Base-by-base conservation (phyloP, 805 yeast species). In the Nakazawaea ernobii region DNA sequence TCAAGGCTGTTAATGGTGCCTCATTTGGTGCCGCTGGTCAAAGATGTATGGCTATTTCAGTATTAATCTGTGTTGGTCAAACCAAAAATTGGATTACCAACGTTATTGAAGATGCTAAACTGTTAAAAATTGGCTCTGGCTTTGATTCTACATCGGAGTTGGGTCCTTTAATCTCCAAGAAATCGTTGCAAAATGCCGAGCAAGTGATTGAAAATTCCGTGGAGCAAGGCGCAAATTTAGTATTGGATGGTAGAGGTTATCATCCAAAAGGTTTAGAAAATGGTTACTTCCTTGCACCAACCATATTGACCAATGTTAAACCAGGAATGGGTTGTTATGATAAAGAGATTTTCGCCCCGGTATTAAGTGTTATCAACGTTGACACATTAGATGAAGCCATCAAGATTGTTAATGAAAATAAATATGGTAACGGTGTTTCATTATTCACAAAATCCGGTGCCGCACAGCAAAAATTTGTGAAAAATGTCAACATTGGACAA, bases 1-100 rank as follows among this genome's bases (percentile, higher is more conserved):
- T 84, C 55, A 80, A 79, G 59, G 82, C 86, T 47, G 68, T 84
- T 42, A 80, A 73, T 49, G 85, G 88, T 43, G 89, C 91, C 46
- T 86, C 89, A 24, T 84, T 84, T 63, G 89, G 91, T 30, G 90
- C 91, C 44, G 90, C 91, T 15, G 92, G 91, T 52, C 92, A 84
- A 72, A 79, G 90, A 61, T 84, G 92, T 67, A 80, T 84, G 86
- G 86, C 88, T 9, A 79, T 85, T 45, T 81, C 86, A 20, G 86
- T 82, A 32, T 70, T 85, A 52, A 86, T 84, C 43, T 77, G 87
- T 15, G 89, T 85, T 24, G 90, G 90, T 36, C 70, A 74, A 51
- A 71, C 86, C 52, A 73, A 73, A 59, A 75, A 74, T 52, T 83
- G 88, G 86, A 66, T 84, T 45, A 56, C 67, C 37, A 89, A 82